These are phyloP conservation scores for Trichoderma oligosporum DNA, from an alignment of 2,329 filamentous ascomycete genomes.

Conservation along the genomic window DNA sequence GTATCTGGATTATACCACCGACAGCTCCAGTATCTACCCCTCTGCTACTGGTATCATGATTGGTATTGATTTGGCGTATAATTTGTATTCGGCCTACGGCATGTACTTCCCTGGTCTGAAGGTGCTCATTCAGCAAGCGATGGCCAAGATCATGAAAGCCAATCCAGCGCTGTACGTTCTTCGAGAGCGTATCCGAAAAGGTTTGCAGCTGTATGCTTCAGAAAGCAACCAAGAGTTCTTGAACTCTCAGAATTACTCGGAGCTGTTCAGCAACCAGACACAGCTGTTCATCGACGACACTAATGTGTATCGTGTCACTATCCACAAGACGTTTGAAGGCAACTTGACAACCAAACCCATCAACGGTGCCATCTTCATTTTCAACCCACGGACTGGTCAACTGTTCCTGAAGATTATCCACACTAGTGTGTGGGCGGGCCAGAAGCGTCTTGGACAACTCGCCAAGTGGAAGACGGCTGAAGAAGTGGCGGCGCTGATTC, in stretches of 20 bases:
- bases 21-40: constrained; percentile 98
- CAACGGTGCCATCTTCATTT: constrained; percentile 99
- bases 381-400: constrained; percentile 97
- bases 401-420: constrained; percentile 99
- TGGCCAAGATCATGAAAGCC: constrained; percentile 99
- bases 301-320: constrained; percentile 98
- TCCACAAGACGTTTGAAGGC: constrained; percentile 99
- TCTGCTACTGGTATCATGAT: constrained; percentile 97
- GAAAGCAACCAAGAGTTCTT: constrained; percentile 99
- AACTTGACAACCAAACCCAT: constrained; percentile 99
- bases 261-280: constrained; percentile 97
- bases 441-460: constrained; percentile 96
- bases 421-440: constrained; percentile 97
- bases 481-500: constrained; percentile 96
- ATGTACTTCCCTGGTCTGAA: constrained; percentile 99
- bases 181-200: constrained; percentile 96
- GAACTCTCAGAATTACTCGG: constrained; percentile 98
- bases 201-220: constrained; percentile 93
- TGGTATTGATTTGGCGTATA: constrained; percentile 95
- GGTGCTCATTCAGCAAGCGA: constrained; percentile 91
- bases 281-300: constrained; percentile 99
- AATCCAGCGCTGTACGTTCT: constrained; percentile 95
- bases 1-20: constrained; percentile 97
- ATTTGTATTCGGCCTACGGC: constrained; percentile 95
- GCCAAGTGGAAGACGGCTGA: constrained; percentile 99